Base-by-base conservation (phyloP, 2,329 filamentous ascomycete genomes). In the Blastomyces percursus region DNA sequence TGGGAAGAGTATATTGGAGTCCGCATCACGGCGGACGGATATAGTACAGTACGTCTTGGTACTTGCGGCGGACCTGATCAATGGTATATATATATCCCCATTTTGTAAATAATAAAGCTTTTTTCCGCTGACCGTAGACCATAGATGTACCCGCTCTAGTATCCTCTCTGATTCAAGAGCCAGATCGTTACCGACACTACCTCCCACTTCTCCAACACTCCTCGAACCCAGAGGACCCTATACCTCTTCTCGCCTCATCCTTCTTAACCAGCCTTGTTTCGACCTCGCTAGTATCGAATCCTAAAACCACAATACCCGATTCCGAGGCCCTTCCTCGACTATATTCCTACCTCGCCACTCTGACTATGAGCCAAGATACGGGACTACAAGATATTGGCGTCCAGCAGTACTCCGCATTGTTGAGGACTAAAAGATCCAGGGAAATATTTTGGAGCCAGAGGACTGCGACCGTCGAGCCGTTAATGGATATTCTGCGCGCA, bases 31-130 rank as follows among this genome's bases (percentile, higher is more conserved):
- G 80, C 86, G 92, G 69, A 84, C 86, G 72, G 92, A 96, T 78
- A 91, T 99, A 69, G 84, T 96, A 66, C 93, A 96, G 78, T 96
- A 97, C 76, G 89, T 96, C 73, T 82, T 99, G 64, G 93, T 97
- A 57, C 80, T 99, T 71, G 83, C 94, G 64, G 87, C 86, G 65
- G 94, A 99, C 74, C 79, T 99, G 67, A 85, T 97, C 64, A 89
- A 93, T 73, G 86, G 92, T 96, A 81, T 70, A 80, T 2, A 27
- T 52, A 30, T 42, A 35, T 32, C 52, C 12, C n/a, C 48, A 59
- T 62, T 42, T 54, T 35, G 19, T n/a, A 40, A 19, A 12, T 24
- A 24, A 4, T 21, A 24, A 55, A 40, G 8, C 35, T 38, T 19
- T 16, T 21, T 38, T 42, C 35, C n/a, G 27, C 16, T 42, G 14